A percentile compares a stretch with the other conserved stretches of the same genome.
Conservation (phyloP, 768 basidiomycete genomes). For the Lentinula guzmanii region DNA sequence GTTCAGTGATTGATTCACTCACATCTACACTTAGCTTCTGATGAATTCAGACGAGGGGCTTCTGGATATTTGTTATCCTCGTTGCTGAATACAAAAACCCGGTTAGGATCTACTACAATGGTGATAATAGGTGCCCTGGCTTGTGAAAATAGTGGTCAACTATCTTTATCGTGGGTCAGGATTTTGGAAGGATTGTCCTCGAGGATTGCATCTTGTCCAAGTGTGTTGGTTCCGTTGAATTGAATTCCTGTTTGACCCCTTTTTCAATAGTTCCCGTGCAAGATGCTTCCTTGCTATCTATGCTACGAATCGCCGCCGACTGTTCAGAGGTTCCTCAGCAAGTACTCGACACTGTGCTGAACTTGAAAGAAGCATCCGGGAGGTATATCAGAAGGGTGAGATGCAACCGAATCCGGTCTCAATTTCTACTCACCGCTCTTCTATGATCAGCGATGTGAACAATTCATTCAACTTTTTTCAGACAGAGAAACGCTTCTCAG, state of each 20-base stretch:
- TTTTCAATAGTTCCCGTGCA: slow-evolving; percentile 53
- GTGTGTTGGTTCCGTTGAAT: slow-evolving; percentile 28
- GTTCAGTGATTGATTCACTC: neutral
- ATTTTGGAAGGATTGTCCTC: slow-evolving; percentile 40
- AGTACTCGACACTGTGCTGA: slow-evolving; percentile 34
- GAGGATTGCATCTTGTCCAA: slow-evolving; percentile 31
- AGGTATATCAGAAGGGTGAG: slow-evolving; percentile 56
- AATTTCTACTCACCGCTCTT: neutral
- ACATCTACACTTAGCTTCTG: slow-evolving; percentile 22
- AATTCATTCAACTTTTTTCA: slow-evolving; percentile 48
- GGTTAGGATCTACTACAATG: slow-evolving; percentile 51
- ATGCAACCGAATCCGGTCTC: neutral
- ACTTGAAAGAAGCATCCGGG: slow-evolving; percentile 36
- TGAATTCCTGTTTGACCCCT: neutral
- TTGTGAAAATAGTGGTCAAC: slow-evolving; percentile 50
- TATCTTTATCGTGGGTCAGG: slow-evolving; percentile 43
- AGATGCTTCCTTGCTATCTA: slow-evolving; percentile 65
- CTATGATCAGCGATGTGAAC: slow-evolving; percentile 55
- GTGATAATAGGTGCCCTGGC: slow-evolving; percentile 65
- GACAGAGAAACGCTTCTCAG: slow-evolving; percentile 39
- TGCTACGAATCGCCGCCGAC: slow-evolving; percentile 60
- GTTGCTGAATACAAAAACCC: slow-evolving; percentile 30
- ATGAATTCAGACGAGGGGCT: slow-evolving; percentile 36
- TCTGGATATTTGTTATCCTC: slow-evolving; percentile 39
- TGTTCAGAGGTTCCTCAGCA: slow-evolving; percentile 49